Percentiles rank a stretch among this genome's conserved stretches.
These are phyloP conservation scores for Trypanosoma melophagium DNA, from an alignment of 208 protist genomes.

Conservation along the genomic window DNA sequence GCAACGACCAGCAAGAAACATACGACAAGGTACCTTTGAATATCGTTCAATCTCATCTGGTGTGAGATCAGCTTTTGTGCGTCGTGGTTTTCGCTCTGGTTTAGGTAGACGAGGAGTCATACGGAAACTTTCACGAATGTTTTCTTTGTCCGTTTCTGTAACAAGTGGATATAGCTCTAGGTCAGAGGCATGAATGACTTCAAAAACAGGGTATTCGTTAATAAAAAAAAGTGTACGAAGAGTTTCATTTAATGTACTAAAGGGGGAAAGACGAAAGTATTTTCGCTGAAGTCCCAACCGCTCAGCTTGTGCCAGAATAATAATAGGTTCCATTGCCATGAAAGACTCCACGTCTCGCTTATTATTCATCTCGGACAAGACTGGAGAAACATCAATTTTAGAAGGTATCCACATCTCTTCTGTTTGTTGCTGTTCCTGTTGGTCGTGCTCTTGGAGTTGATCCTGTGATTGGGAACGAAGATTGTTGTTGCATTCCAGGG, in stretches of 20 bases:
- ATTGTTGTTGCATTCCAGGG: too few species aligned
- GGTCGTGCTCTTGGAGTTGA: background rate
- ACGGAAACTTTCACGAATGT: constrained; percentile 69
- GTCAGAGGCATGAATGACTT: constrained; percentile 49
- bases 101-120: constrained; percentile 34
- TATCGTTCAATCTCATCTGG: constrained; percentile 48
- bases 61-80: constrained; percentile 44
- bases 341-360: constrained; percentile 36
- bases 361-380: constrained; percentile 19
- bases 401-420: constrained; percentile 16
- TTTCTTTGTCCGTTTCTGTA: constrained; percentile 73
- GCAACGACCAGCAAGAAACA: constrained; percentile 60
- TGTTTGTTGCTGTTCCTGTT: background rate
- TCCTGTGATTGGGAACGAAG: background rate
- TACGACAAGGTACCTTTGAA: constrained; percentile 62
- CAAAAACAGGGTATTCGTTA: constrained; percentile 85
- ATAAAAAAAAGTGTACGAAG: constrained; percentile 83
- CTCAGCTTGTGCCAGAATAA: constrained; percentile 69
- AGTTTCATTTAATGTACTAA: constrained; percentile 69
- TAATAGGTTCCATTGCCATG: constrained; percentile 33
- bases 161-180: constrained; percentile 50
- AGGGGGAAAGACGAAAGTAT: constrained; percentile 65
- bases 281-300: constrained; percentile 51
- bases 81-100: constrained; percentile 26
- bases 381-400: constrained; percentile 21